Evolutionary conservation across 2,329 filamentous ascomycete species (phyloP).

Genomic region (Beauveria scarabaeidicola): DNA sequence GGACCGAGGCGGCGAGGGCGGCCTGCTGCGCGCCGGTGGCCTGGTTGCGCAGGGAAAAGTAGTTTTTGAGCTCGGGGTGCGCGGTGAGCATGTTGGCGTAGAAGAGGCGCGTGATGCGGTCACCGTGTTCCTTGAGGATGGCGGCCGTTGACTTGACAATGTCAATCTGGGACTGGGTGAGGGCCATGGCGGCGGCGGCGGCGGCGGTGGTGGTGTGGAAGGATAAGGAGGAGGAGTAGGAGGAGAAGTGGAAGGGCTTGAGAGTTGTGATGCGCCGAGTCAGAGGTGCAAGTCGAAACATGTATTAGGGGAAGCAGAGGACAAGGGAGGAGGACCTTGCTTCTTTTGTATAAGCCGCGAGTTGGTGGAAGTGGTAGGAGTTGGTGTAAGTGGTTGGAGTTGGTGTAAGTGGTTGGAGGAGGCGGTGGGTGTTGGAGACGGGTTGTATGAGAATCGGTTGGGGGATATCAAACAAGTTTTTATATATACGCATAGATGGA

Average conservation of each 20-base stretch:
- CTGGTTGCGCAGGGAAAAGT: conserved; percentile 67
- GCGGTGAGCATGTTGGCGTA: conserved; percentile 60
- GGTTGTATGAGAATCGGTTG: neutral
- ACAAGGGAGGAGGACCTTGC: neutral
- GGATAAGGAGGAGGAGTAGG: neutral
- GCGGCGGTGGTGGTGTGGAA: neutral
- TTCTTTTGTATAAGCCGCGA: neutral
- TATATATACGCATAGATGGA: neutral
- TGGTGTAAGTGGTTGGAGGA: neutral
- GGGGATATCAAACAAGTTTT: neutral
- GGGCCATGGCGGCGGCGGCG: conserved; percentile 29
- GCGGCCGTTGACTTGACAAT: conserved; percentile 73
- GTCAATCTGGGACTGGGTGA: conserved; percentile 56
- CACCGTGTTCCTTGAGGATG: conserved; percentile 59
- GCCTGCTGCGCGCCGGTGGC: conserved; percentile 56
- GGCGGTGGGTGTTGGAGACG: neutral
- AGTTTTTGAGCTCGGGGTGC: conserved; percentile 56
- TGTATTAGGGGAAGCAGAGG: neutral
- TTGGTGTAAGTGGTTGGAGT: neutral
- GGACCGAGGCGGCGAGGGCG: conserved; percentile 61
- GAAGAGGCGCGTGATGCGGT: conserved; percentile 61
- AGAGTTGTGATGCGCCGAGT: neutral
- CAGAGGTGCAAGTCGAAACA: neutral
- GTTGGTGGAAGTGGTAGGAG: no score
- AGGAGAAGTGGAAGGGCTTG: neutral